Percentiles rank a stretch among this genome's conserved stretches.
These are phyloP conservation scores for Polysphondylium violaceum DNA, from an alignment of 78 protist species.

Conservation along the genomic window DNA sequence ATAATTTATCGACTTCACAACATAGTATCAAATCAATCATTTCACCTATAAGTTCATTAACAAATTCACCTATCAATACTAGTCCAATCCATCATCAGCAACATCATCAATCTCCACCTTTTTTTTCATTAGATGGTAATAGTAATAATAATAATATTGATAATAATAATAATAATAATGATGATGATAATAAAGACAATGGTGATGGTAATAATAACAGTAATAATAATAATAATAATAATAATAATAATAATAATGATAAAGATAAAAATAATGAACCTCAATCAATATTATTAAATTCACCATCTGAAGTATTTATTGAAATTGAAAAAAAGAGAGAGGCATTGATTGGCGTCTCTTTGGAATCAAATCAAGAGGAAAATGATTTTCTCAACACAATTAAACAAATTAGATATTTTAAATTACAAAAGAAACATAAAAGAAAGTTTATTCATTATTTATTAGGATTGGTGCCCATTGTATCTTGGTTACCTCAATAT, in stretches of 20 bases:
- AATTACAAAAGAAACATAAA: slow-evolving; percentile 63
- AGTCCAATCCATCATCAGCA: background rate
- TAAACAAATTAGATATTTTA: slow-evolving; percentile 39
- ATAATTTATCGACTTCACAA: background rate
- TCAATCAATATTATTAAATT: no score
- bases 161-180: background rate
- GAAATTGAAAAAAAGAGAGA: background rate
- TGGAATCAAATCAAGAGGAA: no score
- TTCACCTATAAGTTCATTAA: no score
- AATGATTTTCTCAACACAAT: slow-evolving; percentile 20
- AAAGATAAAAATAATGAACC: background rate
- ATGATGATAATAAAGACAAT: background rate
- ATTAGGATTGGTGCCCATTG: slow-evolving; percentile 22
- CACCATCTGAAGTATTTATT: background rate
- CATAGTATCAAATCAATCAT: no score
- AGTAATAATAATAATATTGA: background rate
- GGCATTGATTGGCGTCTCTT: no score
- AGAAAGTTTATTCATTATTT: slow-evolving; percentile 31
- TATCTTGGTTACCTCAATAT: slow-evolving; percentile 48
- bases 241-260: background rate
- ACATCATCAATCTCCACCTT: no score
- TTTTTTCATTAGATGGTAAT: no score
- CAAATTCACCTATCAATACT: background rate
- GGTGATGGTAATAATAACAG: background rate
- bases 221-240: background rate